Percentiles rank a stretch among this genome's conserved stretches.
Evolutionary conservation across 2,329 filamentous ascomycete genomes (phyloP).

Genomic region (Cladophialophora psammophila): DNA sequence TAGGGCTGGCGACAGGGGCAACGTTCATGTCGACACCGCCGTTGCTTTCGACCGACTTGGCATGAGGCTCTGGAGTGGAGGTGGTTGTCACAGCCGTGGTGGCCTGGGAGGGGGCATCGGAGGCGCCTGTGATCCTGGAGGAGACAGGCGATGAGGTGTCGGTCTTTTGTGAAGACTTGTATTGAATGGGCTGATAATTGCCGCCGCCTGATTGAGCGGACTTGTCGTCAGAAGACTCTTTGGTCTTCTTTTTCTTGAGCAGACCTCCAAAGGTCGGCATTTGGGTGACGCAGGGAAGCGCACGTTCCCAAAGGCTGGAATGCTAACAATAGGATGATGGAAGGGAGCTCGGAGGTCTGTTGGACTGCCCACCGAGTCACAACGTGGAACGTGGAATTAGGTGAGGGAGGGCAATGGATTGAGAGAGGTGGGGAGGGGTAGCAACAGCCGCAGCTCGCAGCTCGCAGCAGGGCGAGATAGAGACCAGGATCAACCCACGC

Average conservation of each 20-base stretch:
- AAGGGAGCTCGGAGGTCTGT: conserved; percentile 29
- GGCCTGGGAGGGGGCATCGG: conserved; percentile 45
- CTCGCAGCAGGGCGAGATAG: background rate
- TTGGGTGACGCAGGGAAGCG: conserved; percentile 39
- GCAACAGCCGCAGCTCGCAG: conserved; percentile 17
- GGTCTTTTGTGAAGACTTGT: conserved; percentile 62
- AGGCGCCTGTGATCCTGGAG: conserved; percentile 41
- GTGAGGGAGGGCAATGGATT: conserved; percentile 25
- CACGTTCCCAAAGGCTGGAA: conserved; percentile 35
- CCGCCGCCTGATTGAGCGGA: conserved; percentile 21
- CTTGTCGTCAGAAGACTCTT: conserved; percentile 71
- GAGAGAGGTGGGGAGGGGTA: conserved; percentile 31
- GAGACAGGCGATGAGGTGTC: conserved; percentile 66
- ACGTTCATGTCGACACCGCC: conserved; percentile 39
- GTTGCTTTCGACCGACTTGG: conserved; percentile 41
- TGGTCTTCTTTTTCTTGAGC: conserved; percentile 98
- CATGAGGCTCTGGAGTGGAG: conserved; percentile 38
- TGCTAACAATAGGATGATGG: conserved; percentile 29
- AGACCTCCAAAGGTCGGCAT: conserved; percentile 93
- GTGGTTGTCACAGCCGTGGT: conserved; percentile 37
- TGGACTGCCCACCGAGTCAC: conserved; percentile 26
- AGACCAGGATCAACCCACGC: conserved; percentile 29
- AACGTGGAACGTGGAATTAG: conserved; percentile 28
- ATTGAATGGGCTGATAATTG: conserved; percentile 37
- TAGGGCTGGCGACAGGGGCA: conserved; percentile 33